These are phyloP conservation scores for Spathaspora sp. DNA, from an alignment of 1,139 yeast genomes.

Conservation along the genomic window DNA sequence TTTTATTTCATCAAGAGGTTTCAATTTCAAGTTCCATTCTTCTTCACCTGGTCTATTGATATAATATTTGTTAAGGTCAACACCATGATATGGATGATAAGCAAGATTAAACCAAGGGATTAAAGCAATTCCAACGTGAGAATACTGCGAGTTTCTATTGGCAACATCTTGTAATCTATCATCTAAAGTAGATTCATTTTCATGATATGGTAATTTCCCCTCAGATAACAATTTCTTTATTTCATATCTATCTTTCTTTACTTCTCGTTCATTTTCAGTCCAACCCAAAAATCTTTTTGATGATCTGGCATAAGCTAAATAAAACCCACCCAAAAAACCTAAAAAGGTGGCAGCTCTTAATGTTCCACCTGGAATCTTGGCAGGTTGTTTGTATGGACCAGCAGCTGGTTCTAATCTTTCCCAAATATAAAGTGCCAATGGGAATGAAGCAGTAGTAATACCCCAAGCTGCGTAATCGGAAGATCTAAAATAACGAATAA, in stretches of 20 bases:
- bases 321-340: slow-evolving; percentile 73
- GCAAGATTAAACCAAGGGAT: slow-evolving; percentile 86
- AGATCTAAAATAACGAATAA: slow-evolving; percentile 68
- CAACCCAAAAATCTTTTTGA: slow-evolving; percentile 78
- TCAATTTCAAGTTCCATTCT: slow-evolving; percentile 47
- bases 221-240: slow-evolving; percentile 64
- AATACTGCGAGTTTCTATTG: slow-evolving; percentile 76
- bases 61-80: slow-evolving; percentile 67
- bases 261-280: slow-evolving; percentile 73
- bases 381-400: slow-evolving; percentile 57
- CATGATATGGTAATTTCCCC: slow-evolving; percentile 66
- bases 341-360: slow-evolving; percentile 59
- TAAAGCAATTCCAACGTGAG: slow-evolving; percentile 59
- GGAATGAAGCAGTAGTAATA: slow-evolving; percentile 62
- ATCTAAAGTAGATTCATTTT: slow-evolving; percentile 57
- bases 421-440: slow-evolving; percentile 58
- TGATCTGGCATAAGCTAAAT: slow-evolving; percentile 64
- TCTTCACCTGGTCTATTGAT: slow-evolving; percentile 60
- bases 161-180: slow-evolving; percentile 77
- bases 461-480: slow-evolving; percentile 70
- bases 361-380: slow-evolving; percentile 54
- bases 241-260: slow-evolving; percentile 70
- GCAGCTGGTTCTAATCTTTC: slow-evolving; percentile 64
- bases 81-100: slow-evolving; percentile 82
- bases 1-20: slow-evolving; percentile 47